Conservation (phyloP, 352 stramenopile species). For the Pythium chondricola region DNA sequence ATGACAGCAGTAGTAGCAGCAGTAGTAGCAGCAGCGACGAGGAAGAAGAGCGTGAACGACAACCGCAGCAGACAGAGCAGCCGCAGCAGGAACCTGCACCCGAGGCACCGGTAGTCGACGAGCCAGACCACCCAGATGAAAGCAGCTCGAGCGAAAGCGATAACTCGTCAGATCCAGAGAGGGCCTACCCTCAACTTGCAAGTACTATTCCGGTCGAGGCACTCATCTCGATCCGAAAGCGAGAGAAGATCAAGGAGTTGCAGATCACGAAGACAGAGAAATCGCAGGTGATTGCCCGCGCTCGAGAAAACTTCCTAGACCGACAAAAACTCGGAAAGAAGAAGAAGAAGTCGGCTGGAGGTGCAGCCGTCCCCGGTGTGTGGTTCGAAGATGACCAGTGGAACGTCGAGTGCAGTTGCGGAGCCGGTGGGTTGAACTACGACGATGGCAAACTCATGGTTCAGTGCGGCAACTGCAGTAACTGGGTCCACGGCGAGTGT, state of each 20-base stretch:
- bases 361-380: not conserved
- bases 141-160: slow-evolving; percentile 50
- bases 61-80: slow-evolving; percentile 1
- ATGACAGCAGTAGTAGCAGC: slow-evolving; percentile 23
- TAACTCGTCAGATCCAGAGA: slow-evolving; percentile 41
- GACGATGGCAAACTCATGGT: slow-evolving; percentile 38
- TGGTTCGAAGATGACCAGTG: slow-evolving; percentile 25
- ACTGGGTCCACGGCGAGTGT: slow-evolving; percentile 58
- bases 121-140: slow-evolving; percentile 17
- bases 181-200: slow-evolving; percentile 51
- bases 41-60: slow-evolving; percentile 11
- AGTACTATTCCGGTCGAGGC: slow-evolving; percentile 50
- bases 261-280: slow-evolving; percentile 34
- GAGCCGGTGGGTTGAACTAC: slow-evolving; percentile 27
- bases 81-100: not conserved
- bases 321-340: slow-evolving; percentile 16
- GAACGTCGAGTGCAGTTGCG: slow-evolving; percentile 29
- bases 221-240: slow-evolving; percentile 45
- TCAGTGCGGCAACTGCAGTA: slow-evolving; percentile 30
- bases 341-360: not conserved
- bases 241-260: slow-evolving; percentile 46
- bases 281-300: slow-evolving; percentile 21
- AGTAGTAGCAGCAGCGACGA: slow-evolving; percentile 18
- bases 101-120: not conserved
- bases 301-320: slow-evolving; percentile 10